phyloP scores from a whole-genome alignment of 148 eudicot species.

The Cornus suecica region DNA sequence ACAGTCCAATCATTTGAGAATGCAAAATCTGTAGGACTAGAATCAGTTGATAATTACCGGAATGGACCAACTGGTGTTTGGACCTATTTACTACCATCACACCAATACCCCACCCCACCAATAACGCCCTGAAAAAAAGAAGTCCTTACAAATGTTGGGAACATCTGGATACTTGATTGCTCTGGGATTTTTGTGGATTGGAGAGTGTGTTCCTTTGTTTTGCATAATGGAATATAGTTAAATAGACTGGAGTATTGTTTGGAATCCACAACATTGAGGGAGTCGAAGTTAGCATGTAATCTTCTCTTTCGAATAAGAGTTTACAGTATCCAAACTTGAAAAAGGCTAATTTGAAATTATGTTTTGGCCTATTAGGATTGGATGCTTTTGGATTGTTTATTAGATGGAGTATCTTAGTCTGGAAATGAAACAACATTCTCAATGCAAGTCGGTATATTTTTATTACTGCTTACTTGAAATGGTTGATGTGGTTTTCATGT shows the following conservation, averaged over 20 bases:
- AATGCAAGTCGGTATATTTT: not conserved
- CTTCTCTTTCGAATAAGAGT: not conserved
- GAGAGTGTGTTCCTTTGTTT: not conserved
- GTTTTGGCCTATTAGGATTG: not conserved
- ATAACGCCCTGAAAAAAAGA: not conserved
- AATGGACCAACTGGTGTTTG: not conserved
- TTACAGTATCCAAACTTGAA: not conserved
- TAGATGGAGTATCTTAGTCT: slow-evolving; percentile 6
- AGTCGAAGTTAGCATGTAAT: not conserved
- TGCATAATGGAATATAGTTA: not conserved
- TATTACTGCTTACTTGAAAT: slow-evolving; percentile 14
- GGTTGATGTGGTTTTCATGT: slow-evolving; percentile 36
- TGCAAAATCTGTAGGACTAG: not conserved
- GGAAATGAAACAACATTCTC: not conserved
- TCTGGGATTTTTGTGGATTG: not conserved
- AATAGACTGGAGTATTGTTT: not conserved
- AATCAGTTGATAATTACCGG: not conserved
- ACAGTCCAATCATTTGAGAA: not conserved
- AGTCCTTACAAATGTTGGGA: not conserved
- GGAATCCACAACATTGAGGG: not conserved
- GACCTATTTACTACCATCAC: not conserved
- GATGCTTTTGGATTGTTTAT: not conserved
- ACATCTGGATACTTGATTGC: not conserved
- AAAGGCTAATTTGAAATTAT: not conserved
- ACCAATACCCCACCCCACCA: not conserved